Evolutionary conservation across 1,284 basidiomycete species (phyloP).

Genomic region (Takashimella koratensis): DNA sequence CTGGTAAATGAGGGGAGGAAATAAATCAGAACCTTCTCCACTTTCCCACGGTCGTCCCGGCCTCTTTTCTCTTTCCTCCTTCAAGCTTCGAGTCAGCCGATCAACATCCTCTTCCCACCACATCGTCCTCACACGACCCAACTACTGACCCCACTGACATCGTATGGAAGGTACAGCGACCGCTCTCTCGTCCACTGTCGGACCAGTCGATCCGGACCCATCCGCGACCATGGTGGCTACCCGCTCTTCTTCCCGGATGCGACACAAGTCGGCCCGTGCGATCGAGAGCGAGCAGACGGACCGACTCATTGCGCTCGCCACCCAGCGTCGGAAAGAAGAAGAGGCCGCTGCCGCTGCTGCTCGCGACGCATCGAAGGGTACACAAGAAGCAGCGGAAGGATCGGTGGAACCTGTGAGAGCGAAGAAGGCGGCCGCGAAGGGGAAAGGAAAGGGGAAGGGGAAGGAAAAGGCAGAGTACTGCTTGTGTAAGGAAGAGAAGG

Average conservation of each 20-base stretch:
- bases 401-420: not conserved
- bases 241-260: constrained; percentile 19
- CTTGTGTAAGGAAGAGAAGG: constrained; percentile 28
- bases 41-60: no score
- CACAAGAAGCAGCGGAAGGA: constrained; percentile 15
- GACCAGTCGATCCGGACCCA: no score
- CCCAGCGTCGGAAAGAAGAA: not conserved
- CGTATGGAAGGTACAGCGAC: no score
- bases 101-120: no score
- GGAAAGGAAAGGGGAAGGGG: constrained; percentile 10
- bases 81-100: no score
- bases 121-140: no score
- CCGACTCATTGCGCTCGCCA: constrained; percentile 11
- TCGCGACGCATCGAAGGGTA: constrained; percentile 3
- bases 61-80: no score
- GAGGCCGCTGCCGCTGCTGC: not conserved
- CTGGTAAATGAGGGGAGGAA: no score
- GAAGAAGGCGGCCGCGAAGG: not conserved
- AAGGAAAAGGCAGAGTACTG: constrained; percentile 28
- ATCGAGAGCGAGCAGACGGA: constrained; percentile 32
- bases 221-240: constrained; percentile 6
- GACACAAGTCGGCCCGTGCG: constrained; percentile 27
- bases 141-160: no score
- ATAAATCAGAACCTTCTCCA: no score
- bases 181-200: no score